Base-by-base conservation (phyloP, 805 yeast genomes). In the Starmerella sp. region DNA sequence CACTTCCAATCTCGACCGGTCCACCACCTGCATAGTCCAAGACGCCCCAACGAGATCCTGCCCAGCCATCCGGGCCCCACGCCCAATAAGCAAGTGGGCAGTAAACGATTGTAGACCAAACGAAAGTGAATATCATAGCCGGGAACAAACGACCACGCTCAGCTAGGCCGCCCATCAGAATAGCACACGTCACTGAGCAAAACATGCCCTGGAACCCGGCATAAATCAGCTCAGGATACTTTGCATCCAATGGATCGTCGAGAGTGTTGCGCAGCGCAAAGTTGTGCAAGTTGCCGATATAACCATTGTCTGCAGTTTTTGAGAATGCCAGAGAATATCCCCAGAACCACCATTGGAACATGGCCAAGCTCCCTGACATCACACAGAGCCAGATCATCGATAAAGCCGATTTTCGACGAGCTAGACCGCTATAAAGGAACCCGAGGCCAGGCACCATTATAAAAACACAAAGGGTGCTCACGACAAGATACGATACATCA, bases 21-120 rank as follows among this genome's bases (percentile, higher is more conserved):
- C 97, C 97, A 54, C 97, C 97, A 34, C 98, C 98, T 29, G 98
- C 98, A 69, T 86, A 91, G 68, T 91, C 98, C 51, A 91, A 74
- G 1, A 83, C 97, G 6, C 95, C 96, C 82, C 95, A 91, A 62
- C 81, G 75, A 61, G 77, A 77, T 15, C 67, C 68, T 38, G 96
- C 96, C 97, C 97, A 91, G 41, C 98, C 97, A 47, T 82, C 83
- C 1, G 86, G 66, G 54, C 88, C 84, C 97, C 97, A 91, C 54
- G 86, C 81, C 97, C 97, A 90, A 71, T 82, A 87, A 6, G 91
- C 91, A n/a, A 91, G 78, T 0, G 97, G 97, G 67, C 95, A 85
- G 71, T 91, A 91, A 13, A 90, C 97, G 5, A 87, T 64, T 1
- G 98, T 91, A 11, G 91, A 83, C 95, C 96, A 91, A 53, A 83